Conservation (phyloP, 495 filamentous ascomycete species). For the Penicillium bialowiezense region DNA sequence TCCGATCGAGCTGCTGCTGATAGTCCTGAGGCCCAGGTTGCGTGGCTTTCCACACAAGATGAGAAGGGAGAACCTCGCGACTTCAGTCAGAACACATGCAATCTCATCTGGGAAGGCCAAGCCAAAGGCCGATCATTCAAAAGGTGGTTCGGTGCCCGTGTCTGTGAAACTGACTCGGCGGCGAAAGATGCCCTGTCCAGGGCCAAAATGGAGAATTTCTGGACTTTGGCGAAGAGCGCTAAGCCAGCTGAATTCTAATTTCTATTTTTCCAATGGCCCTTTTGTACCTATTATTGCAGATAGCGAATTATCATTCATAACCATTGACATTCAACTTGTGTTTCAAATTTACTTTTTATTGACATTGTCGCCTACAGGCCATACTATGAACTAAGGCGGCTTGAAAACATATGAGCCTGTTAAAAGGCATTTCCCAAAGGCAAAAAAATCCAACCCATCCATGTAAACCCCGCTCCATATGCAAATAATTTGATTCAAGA, state of each 20-base stretch:
- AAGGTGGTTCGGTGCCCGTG: slow-evolving; percentile 74
- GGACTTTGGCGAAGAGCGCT: slow-evolving; percentile 83
- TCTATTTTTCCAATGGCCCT: neutral
- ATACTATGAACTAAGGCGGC: too few species aligned
- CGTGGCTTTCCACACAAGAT: slow-evolving; percentile 76
- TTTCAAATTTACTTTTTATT: slow-evolving; percentile 15
- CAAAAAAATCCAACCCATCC: slow-evolving; percentile 1
- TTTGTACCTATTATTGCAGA: slow-evolving; percentile 4
- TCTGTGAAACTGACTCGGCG: slow-evolving; percentile 84
- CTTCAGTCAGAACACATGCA: slow-evolving; percentile 73
- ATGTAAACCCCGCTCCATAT: slow-evolving; percentile 23
- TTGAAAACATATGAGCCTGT: too few species aligned
- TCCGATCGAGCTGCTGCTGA: slow-evolving; percentile 60
- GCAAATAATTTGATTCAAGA: slow-evolving; percentile 25
- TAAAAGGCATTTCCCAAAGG: slow-evolving; percentile 8
- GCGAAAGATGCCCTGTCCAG: slow-evolving; percentile 77
- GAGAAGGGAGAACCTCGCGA: slow-evolving; percentile 79
- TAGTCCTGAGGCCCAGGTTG: slow-evolving; percentile 57
- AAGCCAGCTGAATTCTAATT: slow-evolving; percentile 37
- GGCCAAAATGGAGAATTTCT: slow-evolving; percentile 92
- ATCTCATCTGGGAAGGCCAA: slow-evolving; percentile 84
- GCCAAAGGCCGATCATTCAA: slow-evolving; percentile 72
- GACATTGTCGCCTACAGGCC: slow-evolving; percentile 1
- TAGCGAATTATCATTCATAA: slow-evolving; percentile 6
- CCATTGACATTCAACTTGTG: slow-evolving; percentile 10